phyloP scores from a whole-genome alignment of 2,329 filamentous ascomycete genomes.

The Grosmannia serpens region DNA sequence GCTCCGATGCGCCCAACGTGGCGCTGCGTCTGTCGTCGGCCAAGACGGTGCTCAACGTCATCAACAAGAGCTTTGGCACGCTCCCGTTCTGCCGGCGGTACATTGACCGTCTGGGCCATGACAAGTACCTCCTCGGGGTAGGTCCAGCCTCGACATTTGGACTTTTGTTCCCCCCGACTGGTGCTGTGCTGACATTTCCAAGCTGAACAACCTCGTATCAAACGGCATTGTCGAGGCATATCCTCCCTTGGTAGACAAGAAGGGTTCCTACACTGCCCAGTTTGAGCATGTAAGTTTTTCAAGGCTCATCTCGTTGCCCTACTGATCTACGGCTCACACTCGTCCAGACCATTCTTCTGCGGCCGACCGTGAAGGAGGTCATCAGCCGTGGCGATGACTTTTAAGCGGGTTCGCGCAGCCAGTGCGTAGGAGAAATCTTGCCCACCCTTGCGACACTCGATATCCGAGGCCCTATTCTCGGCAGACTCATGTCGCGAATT shows the following conservation, averaged over 20 bases:
- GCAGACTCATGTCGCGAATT: too few species aligned
- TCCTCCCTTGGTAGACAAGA: conserved; percentile 79
- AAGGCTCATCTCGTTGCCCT: not conserved
- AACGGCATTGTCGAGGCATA: conserved; percentile 83
- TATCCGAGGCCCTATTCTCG: not conserved
- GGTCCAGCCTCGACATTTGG: conserved; percentile 21
- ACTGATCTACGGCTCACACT: conserved; percentile 6
- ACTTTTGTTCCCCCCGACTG: not conserved
- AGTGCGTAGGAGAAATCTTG: not conserved
- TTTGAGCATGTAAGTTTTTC: conserved; percentile 71
- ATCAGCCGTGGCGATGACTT: conserved; percentile 81
- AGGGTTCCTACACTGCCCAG: conserved; percentile 90
- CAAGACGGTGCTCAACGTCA: conserved; percentile 73
- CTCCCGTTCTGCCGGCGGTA: conserved; percentile 86
- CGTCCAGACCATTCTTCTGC: conserved; percentile 58
- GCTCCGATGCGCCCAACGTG: conserved; percentile 60
- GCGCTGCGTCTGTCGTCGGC: conserved; percentile 70
- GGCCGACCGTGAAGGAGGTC: conserved; percentile 75
- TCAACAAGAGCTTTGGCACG: conserved; percentile 94
- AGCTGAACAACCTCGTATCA: conserved; percentile 78
- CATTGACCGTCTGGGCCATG: conserved; percentile 82
- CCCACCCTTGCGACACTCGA: not conserved
- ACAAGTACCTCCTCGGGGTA: conserved; percentile 86
- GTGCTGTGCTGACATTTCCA: conserved; percentile 14
- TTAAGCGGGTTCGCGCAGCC: conserved; percentile 25